A percentile compares a stretch with the other conserved stretches of the same genome.
These are phyloP conservation scores for Colletotrichum neosansevieriae DNA, from an alignment of 2,329 filamentous ascomycete species.

Conservation along the genomic window DNA sequence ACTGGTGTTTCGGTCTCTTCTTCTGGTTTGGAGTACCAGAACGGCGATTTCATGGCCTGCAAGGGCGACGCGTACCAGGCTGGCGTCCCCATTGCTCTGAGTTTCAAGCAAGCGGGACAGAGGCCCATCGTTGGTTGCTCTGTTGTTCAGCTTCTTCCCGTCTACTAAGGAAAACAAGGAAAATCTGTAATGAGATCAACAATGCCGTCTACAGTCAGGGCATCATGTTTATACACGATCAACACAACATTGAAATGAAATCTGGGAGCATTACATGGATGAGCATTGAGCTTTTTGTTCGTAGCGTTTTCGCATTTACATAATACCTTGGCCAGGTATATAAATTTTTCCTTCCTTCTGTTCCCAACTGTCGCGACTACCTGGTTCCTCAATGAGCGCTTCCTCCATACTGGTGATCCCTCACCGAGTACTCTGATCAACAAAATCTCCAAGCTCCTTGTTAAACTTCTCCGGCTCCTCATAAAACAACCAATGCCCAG, in stretches of 20 bases:
- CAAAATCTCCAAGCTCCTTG: conserved; percentile 44
- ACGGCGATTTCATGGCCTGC: neutral
- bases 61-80: neutral
- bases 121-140: conserved; percentile 4
- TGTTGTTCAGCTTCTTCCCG: conserved; percentile 6
- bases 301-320: neutral
- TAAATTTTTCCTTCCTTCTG: neutral
- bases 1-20: neutral
- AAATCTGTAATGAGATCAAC: neutral
- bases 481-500: conserved; percentile 57
- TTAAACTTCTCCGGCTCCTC: conserved; percentile 55
- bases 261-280: neutral
- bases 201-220: neutral
- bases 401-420: neutral
- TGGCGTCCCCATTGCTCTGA: neutral
- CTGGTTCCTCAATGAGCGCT: too few species aligned
- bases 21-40: neutral
- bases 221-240: neutral
- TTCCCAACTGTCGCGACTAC: neutral
- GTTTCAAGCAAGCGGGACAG: conserved; percentile 21
- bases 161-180: neutral
- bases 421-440: conserved; percentile 20
- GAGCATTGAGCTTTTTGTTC: neutral
- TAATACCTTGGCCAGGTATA: neutral
- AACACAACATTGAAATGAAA: neutral